Percentiles rank a stretch among this genome's conserved stretches.
Evolutionary conservation across 1,284 basidiomycete genomes (phyloP).

Genomic region (Gymnopus androsaceus): DNA sequence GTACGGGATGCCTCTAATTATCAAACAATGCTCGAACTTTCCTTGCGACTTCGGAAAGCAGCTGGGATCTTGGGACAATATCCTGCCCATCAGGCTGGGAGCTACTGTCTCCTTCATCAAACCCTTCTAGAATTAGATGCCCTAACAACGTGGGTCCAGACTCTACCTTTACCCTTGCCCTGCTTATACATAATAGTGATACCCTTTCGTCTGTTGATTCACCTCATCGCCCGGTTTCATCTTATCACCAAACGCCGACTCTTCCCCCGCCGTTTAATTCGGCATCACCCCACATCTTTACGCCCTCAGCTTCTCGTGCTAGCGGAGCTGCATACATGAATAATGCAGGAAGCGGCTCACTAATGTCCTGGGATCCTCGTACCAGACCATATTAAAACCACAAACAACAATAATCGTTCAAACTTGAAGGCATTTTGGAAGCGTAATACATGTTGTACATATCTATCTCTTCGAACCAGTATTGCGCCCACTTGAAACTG

Average conservation of each 20-base stretch:
- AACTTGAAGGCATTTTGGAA: too few species aligned
- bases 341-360: constrained; percentile 6
- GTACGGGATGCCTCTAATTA: constrained; percentile 46
- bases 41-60: constrained; percentile 50
- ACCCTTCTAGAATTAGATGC: constrained; percentile 48
- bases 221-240: not conserved
- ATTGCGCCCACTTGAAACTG: too few species aligned
- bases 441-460: too few species aligned
- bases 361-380: constrained; percentile 21
- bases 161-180: too few species aligned
- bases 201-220: constrained; percentile 5
- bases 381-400: too few species aligned
- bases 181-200: not conserved
- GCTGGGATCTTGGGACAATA: constrained; percentile 43
- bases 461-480: too few species aligned
- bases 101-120: constrained; percentile 42
- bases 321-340: not conserved
- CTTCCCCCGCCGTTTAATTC: not conserved
- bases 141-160: constrained; percentile 39
- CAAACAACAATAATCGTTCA: too few species aligned
- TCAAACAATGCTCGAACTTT: constrained; percentile 48
- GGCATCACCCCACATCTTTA: not conserved
- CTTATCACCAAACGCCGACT: not conserved
- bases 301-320: not conserved
- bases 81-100: constrained; percentile 38